Base-by-base conservation (phyloP, 208 protist genomes). In the Endotrypanum monterogeii region DNA sequence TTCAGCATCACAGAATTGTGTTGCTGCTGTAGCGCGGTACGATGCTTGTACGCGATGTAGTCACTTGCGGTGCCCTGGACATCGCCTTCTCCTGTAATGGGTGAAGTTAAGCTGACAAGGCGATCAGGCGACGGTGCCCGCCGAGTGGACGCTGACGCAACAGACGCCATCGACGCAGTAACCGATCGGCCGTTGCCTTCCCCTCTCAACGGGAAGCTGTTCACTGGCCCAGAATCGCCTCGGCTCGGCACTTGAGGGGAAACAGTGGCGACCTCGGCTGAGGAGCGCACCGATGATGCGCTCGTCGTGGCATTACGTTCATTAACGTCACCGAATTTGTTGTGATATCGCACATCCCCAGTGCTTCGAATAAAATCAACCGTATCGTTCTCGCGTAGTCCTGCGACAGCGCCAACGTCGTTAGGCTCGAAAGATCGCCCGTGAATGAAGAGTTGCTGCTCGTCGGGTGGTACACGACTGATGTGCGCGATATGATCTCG, bases 401-500 rank as follows among this genome's bases (percentile, higher is more conserved):
- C 65, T 2, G 60, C 63, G 5, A 50, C 56, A 1, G 72, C 79
- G 12, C 77, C 80, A 30, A 63, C 60, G 5, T 14, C 57, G n/a
- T 75, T 7, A 12, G 70, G 23, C 50, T 18, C 35, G 32, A 61
- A 76, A 1, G 20, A 32, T 14, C 35, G 50, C 41, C 54, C 76
- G 52, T 58, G 65, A 28, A 84, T 67, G 57, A 71, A 66, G 2
- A 93, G 75, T 25, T 69, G 51, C 79, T 91, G 87, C 54, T 82
- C 60, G 4, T 16, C 16, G 14, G 74, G 52, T 0, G 83, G 71
- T 23, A 91, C 78, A 39, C 78, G 62, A 66, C 84, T 87, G 61
- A 91, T 84, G 32, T 73, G 69, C 30, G 85, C 83, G 20, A 94
- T 73, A 69, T 91, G 83, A 48, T 60, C 67, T 20, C 75, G 69